A percentile compares a stretch with the other conserved stretches of the same genome.
Conservation (phyloP, 1,284 basidiomycete genomes). For the Athelia psychrophila region DNA sequence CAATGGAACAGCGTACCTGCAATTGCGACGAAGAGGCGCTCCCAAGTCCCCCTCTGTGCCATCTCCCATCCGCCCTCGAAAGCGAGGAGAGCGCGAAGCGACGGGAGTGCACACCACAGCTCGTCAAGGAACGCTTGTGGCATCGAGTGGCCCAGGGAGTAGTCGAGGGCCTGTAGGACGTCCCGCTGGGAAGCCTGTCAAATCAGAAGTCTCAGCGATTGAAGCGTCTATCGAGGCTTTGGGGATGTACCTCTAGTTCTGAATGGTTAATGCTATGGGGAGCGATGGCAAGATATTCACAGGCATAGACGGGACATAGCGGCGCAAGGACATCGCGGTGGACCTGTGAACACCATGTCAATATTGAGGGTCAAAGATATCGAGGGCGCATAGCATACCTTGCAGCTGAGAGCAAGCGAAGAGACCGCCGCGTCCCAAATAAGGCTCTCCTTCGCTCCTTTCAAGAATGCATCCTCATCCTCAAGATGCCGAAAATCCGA, state of each 20-base stretch:
- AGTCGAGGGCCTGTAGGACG: slow-evolving; percentile 46
- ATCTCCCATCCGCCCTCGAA: slow-evolving; percentile 40
- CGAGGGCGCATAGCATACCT: slow-evolving; percentile 31
- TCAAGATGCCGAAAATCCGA: slow-evolving; percentile 1
- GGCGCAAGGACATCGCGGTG: slow-evolving; percentile 62
- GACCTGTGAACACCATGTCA: slow-evolving; percentile 36
- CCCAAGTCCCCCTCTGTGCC: slow-evolving; percentile 47
- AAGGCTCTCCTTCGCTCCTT: slow-evolving; percentile 33
- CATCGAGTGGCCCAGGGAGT: slow-evolving; percentile 40
- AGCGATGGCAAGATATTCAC: slow-evolving; percentile 47
- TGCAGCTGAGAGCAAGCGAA: slow-evolving; percentile 55
- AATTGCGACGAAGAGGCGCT: slow-evolving; percentile 41
- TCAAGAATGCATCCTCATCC: slow-evolving; percentile 9
- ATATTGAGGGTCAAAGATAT: not conserved
- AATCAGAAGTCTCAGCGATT: slow-evolving; percentile 3
- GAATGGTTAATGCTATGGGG: slow-evolving; percentile 40
- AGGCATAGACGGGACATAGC: slow-evolving; percentile 45
- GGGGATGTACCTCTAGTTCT: slow-evolving; percentile 46
- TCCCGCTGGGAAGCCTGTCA: slow-evolving; percentile 53
- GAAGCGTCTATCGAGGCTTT: not conserved
- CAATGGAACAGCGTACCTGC: slow-evolving; percentile 30
- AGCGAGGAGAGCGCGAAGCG: slow-evolving; percentile 39
- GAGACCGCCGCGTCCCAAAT: slow-evolving; percentile 55
- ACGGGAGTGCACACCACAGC: slow-evolving; percentile 51
- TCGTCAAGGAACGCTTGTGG: slow-evolving; percentile 58